These are phyloP conservation scores for Tricholoma bakamatsutake DNA, from an alignment of 768 basidiomycete genomes.

Conservation along the genomic window DNA sequence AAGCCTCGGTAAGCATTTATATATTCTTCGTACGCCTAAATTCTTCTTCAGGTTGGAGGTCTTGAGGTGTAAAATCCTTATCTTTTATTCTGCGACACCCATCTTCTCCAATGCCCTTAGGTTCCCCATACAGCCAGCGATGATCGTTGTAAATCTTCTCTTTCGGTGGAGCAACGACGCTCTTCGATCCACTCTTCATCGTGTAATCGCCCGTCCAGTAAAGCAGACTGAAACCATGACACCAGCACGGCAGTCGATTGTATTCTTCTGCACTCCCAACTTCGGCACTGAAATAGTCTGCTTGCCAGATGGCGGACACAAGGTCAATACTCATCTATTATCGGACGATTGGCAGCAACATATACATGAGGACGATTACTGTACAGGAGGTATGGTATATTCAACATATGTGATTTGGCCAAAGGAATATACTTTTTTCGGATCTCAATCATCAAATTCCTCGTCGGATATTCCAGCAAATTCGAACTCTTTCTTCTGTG, in stretches of 20 bases:
- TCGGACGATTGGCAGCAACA: conserved; percentile 59
- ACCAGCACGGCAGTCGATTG: conserved; percentile 71
- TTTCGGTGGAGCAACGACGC: conserved; percentile 82
- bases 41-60: conserved; percentile 57
- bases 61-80: conserved; percentile 79
- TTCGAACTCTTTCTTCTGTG: conserved; percentile 24
- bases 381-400: conserved; percentile 4
- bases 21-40: background rate
- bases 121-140: conserved; percentile 48
- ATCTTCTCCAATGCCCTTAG: conserved; percentile 26
- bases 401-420: background rate
- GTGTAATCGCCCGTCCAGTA: conserved; percentile 69
- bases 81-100: conserved; percentile 65
- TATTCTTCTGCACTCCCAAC: conserved; percentile 86
- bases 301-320: conserved; percentile 57
- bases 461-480: conserved; percentile 14
- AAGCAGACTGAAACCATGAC: conserved; percentile 48
- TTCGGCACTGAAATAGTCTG: conserved; percentile 61
- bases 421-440: background rate
- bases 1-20: conserved; percentile 49
- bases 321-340: conserved; percentile 61
- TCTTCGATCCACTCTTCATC: conserved; percentile 74
- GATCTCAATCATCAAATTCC: conserved; percentile 3
- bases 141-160: conserved; percentile 77
- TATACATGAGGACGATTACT: conserved; percentile 32